These are phyloP conservation scores for Diutina pseudorugosa DNA, from an alignment of 1,139 yeast genomes.

Conservation along the genomic window DNA sequence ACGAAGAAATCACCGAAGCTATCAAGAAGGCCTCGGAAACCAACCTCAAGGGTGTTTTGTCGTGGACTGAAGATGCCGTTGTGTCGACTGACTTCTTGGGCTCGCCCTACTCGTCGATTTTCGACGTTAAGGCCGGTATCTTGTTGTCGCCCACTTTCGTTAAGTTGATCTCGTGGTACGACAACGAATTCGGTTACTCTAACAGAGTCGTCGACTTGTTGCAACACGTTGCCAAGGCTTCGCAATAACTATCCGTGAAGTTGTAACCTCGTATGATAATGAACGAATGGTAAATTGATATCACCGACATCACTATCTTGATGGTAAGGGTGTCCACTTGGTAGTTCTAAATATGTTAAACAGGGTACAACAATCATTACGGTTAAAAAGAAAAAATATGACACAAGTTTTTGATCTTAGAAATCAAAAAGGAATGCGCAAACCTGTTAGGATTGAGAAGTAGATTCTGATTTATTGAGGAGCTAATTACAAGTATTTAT, in stretches of 20 bases:
- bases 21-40: conserved; percentile 62
- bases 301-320: not conserved
- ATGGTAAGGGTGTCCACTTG: too few relatives aligned
- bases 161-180: conserved; percentile 84
- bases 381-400: too few relatives aligned
- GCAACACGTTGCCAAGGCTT: conserved; percentile 52
- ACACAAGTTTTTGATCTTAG: too few relatives aligned
- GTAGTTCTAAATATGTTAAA: too few relatives aligned
- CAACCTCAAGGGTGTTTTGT: conserved; percentile 61
- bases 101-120: conserved; percentile 68
- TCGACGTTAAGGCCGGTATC: conserved; percentile 80
- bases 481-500: too few relatives aligned
- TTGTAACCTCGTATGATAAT: not conserved
- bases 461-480: too few relatives aligned
- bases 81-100: conserved; percentile 79
- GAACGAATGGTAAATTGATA: not conserved
- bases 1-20: conserved; percentile 65
- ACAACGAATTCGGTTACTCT: conserved; percentile 86
- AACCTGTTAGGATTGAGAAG: too few relatives aligned
- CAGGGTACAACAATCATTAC: too few relatives aligned
- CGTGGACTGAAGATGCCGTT: conserved; percentile 80
- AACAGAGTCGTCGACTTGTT: conserved; percentile 83
- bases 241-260: conserved; percentile 6
- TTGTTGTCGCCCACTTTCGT: conserved; percentile 71
- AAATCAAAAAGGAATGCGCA: too few relatives aligned